Evolutionary conservation across 148 eudicot species (phyloP), one percentile per base, ranked within the genome.

Genomic region (Persicaria tinctoria): DNA sequence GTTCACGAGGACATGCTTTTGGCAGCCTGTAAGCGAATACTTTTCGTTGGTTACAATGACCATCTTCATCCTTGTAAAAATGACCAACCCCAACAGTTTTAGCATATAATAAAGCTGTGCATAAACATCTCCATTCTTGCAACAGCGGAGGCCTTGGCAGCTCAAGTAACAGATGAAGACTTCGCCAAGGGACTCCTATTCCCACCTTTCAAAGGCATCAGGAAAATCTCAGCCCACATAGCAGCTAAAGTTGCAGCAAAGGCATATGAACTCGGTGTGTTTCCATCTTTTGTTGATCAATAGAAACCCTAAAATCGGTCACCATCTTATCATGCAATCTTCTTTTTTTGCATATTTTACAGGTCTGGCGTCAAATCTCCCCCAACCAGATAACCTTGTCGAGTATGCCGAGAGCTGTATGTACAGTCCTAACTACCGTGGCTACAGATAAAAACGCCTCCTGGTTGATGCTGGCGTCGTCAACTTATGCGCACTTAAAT

Each of bases 1-100:
- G 98, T 93, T 75, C 98, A 93, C 60, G 95, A 93, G 76, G 98
- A 95, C 81, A 95, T 95, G 97, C 98, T 95, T 78, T 78, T 95
- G 75, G 97, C 88, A 71, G 98, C 98, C 46, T 90, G 98, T 92
- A 87, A 90, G 97, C 87, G 76, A 69, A 68, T 68, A 54, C 38
- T 32, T 53, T 53, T 53, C 16, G 18, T 54, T 14, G 6, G 20
- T 16, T 54, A 14, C 5, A 32, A 0, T 32, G 38, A 32, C 38
- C 38, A 32, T 32, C 38, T 32, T 32, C 38, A 32, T 32, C 38
- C 38, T 32, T 32, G 38, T 32, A 32, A 32, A 32, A 32, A 32
- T 32, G 38, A 32, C 38, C 38, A 32, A 32, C 38, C 38, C 38
- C 38, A 32, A 32, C 38, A 1, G 38, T 32, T 32, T 32, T 32